Evolutionary conservation across 1,139 yeast genomes (phyloP), one percentile per base, ranked within the genome.

Genomic region (Casaregolazyma lundiana): DNA sequence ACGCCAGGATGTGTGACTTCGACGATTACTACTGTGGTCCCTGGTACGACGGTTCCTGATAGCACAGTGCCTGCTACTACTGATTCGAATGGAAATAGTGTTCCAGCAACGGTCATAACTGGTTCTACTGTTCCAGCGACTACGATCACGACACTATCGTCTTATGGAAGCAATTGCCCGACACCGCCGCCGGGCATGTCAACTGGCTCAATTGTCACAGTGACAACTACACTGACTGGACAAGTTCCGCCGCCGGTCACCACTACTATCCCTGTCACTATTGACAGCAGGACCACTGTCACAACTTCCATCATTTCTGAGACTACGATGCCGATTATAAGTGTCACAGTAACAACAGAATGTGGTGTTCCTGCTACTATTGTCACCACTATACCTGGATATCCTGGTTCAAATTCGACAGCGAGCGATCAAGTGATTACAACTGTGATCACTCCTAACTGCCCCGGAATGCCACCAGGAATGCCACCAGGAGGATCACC

Each of bases 71-170:
- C 42, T 13, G 35, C 9, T 11, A 26, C n/a, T 9, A 38, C 42
- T 18, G 19, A n/a, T n/a, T n/a, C 20, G 3, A 17, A 15, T 16
- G 42, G 42, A n/a, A 38, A 21, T 9, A 38, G 29, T 4, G 17
- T 38, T 24, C 35, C 35, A 11, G 24, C 11, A 29, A 38, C 26
- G 5, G 42, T 38, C 15, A 29, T 38, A 16, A 24, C 42, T 11
- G 34, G 30, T 20, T 35, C 38, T 21, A 20, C 34, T 16, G 11
- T 17, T 13, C 32, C 38, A 19, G 30, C 26, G 11, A 37, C 29
- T 30, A 16, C 29, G 18, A 29, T 36, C 22, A 22, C 30, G 39
- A 22, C 19, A 34, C 6, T 34, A n/a, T n/a, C n/a, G n/a, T n/a
- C n/a, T n/a, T n/a, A n/a, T n/a, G n/a, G n/a, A n/a, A n/a, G n/a